Base-by-base conservation (phyloP, 768 basidiomycete genomes). In the Termitomyces sp. region DNA sequence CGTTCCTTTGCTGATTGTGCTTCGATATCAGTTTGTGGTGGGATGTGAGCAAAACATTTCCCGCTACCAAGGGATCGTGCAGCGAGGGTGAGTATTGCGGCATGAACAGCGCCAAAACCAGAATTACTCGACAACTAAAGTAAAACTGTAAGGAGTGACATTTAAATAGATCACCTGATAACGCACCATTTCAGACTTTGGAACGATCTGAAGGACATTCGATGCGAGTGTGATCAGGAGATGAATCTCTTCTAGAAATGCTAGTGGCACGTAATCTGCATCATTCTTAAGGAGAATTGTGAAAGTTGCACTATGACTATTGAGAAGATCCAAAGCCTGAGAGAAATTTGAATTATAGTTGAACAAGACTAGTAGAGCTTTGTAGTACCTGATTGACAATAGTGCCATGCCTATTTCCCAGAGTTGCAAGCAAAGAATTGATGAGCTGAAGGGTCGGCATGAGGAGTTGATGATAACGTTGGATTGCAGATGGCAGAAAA, bases 401-500 rank as follows among this genome's bases (percentile, higher is more conserved):
- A 0, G 85, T 85, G 2, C 79, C 68, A 60, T 92, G 89, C 51
- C 82, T 82, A 20, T 76, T 73, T 11, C 91, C 90, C 10, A 94
- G 70, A n/a, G 87, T 88, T 3, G 92, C 84, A 32, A 96, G 72
- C 55, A 92, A 81, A 8, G 84, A 87, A 55, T 86, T 81, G 13
- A 91, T 79, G 20, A 97, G 78, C 68, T 97, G 94, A 43, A 98
- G 68, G 5, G 88, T 86, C 0, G 93, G 94, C 73, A 94, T 83
- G 63, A 97, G 80, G 1, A 97, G 71, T 65, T 97, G 94, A 65
- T 97, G 94, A 68, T 97, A 94, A 36, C 96, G 84, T 55, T 91
- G 87, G 20, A 93, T 81, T 1, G 90, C 90, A 0, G 90, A 88
- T 5, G 93, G 93, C 11, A 95, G 76, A 78, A 95, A 94, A n/a